Evolutionary conservation across 768 basidiomycete species (phyloP).

Genomic region (Heimioporus sp.): DNA sequence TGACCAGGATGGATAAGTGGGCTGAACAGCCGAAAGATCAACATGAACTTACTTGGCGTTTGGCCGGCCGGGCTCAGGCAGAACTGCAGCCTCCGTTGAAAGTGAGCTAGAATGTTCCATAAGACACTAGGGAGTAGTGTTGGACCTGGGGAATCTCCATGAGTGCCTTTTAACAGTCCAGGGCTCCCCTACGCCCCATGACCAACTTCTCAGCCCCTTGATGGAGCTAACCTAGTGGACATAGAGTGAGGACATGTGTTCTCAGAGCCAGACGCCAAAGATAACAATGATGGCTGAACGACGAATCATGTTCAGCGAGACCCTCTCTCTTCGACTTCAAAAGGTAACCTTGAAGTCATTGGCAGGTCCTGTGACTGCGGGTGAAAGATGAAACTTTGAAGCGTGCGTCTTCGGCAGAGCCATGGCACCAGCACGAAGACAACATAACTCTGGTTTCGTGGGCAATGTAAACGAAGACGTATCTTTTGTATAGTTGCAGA

Average conservation of each 20-base stretch:
- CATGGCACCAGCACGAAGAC: not conserved
- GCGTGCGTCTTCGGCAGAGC: not conserved
- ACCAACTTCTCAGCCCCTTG: constrained; percentile 4
- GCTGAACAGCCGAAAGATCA: not conserved
- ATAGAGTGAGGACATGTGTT: constrained; percentile 4
- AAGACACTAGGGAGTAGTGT: not conserved
- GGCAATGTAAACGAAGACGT: not conserved
- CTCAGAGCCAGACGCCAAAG: constrained; percentile 8
- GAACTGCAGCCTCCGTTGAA: not conserved
- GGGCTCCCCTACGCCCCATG: not conserved
- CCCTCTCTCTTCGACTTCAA: not conserved
- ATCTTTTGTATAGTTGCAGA: not conserved
- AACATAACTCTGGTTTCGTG: not conserved
- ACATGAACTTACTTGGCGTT: not conserved
- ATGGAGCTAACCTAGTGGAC: not conserved
- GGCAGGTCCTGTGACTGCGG: not conserved
- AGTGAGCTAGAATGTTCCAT: constrained; percentile 39
- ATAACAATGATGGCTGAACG: constrained; percentile 10
- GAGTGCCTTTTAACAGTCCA: constrained; percentile 16
- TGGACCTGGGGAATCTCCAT: not conserved
- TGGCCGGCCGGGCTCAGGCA: not conserved
- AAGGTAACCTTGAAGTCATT: no score
- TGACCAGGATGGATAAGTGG: not conserved
- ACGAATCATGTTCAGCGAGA: not conserved
- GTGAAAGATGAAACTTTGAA: not conserved